phyloP scores from a whole-genome alignment of 768 basidiomycete species.

The Termitomyces sp. region DNA sequence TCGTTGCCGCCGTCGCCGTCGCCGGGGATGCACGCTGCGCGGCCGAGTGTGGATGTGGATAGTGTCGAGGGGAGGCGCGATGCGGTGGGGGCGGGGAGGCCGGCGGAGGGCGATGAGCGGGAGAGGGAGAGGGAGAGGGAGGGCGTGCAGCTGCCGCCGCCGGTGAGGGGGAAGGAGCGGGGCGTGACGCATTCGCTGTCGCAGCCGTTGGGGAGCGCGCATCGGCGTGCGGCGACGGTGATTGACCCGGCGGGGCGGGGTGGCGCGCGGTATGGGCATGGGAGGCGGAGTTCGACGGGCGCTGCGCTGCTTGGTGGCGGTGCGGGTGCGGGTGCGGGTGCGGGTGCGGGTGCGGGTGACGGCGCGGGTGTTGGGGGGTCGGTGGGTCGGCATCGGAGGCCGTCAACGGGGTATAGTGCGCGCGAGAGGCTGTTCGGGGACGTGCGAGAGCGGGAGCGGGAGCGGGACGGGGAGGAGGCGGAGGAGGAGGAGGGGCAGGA shows the following conservation, averaged over 20 bases:
- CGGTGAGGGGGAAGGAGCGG: conserved; percentile 26
- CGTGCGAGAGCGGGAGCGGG: not conserved
- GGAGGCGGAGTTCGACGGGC: not conserved
- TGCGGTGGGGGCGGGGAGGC: no score
- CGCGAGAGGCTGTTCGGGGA: conserved; percentile 30
- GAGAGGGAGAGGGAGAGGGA: not conserved
- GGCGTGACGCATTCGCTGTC: conserved; percentile 47
- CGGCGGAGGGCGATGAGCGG: no score
- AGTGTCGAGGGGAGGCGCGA: no score
- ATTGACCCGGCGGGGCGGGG: not conserved
- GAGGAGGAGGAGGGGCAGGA: conserved; percentile 38
- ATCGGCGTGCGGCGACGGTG: not conserved
- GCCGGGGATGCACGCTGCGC: not conserved
- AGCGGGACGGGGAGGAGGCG: conserved; percentile 11
- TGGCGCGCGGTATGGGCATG: not conserved
- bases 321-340: conserved; percentile 22
- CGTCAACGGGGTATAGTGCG: conserved; percentile 57
- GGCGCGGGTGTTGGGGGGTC: conserved; percentile 20
- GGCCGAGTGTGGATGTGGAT: not conserved
- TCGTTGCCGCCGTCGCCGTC: conserved; percentile 17
- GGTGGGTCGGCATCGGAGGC: conserved; percentile 63
- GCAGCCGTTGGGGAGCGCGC: not conserved
- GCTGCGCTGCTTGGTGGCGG: conserved; percentile 10
- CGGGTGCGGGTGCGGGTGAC: conserved; percentile 17
- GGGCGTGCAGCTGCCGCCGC: not conserved